These are phyloP conservation scores for Wickerhamomyces queroliae DNA, from an alignment of 805 yeast genomes.

Conservation along the genomic window DNA sequence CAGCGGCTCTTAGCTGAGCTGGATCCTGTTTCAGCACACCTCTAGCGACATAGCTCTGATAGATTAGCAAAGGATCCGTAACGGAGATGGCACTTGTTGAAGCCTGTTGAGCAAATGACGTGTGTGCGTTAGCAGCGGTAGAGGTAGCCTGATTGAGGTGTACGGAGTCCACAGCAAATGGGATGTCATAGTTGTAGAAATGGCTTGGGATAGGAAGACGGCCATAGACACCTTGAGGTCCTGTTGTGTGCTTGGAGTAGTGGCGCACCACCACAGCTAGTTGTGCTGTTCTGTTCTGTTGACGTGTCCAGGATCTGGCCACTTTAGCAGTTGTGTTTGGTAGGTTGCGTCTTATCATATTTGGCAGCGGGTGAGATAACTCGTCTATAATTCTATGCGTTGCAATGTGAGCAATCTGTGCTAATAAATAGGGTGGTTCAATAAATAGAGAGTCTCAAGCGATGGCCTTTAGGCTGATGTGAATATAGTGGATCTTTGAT, in stretches of 20 bases:
- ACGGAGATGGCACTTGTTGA: conserved; percentile 31
- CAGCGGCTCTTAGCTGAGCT: conserved; percentile 55
- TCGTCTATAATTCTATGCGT: too few species aligned
- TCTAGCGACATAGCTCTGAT: conserved; percentile 43
- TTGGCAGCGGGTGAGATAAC: background rate
- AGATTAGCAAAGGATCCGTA: conserved; percentile 60
- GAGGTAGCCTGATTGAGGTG: too few species aligned
- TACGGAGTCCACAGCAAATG: too few species aligned
- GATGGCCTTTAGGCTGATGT: too few species aligned
- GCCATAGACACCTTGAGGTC: conserved; percentile 2
- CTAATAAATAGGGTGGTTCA: too few species aligned
- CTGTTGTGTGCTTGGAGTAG: background rate
- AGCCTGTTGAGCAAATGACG: too few species aligned
- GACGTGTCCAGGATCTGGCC: background rate
- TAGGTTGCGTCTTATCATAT: background rate
- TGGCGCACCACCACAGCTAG: too few species aligned
- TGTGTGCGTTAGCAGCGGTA: conserved; percentile 3
- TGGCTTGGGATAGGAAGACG: conserved; percentile 1
- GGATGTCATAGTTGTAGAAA: conserved; percentile 1
- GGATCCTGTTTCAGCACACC: conserved; percentile 52
- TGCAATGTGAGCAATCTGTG: too few species aligned
- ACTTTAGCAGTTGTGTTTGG: background rate
- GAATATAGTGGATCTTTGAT: too few species aligned
- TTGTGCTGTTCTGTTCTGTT: too few species aligned
- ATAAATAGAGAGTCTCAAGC: too few species aligned